Evolutionary conservation across 352 stramenopile genomes (phyloP).

Genomic region (Pythium aristosporum): DNA sequence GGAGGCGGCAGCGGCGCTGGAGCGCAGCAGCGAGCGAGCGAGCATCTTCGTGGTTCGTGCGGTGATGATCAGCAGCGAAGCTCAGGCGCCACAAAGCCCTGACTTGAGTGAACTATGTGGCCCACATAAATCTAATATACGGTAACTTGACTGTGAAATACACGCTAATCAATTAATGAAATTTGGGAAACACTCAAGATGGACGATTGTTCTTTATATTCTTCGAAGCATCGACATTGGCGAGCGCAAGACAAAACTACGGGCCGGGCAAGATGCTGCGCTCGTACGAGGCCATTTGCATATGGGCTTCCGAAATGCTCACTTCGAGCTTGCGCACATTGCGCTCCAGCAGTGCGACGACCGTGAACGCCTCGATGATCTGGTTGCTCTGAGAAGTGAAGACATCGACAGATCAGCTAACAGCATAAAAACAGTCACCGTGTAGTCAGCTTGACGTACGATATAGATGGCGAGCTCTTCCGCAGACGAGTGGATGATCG

Average conservation of each 20-base stretch:
- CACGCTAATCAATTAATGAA: slow-evolving; percentile 1
- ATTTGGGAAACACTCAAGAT: background rate
- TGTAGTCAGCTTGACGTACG: slow-evolving; percentile 38
- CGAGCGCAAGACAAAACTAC: background rate
- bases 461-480: slow-evolving; percentile 97
- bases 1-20: slow-evolving; percentile 26
- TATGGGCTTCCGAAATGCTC: slow-evolving; percentile 91
- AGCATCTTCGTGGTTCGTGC: slow-evolving; percentile 41
- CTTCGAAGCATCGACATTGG: background rate
- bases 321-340: slow-evolving; percentile 91
- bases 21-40: slow-evolving; percentile 57
- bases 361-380: slow-evolving; percentile 82
- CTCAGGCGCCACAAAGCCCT: background rate
- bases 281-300: slow-evolving; percentile 88
- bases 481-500: slow-evolving; percentile 96
- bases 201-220: background rate
- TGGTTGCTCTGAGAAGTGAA: slow-evolving; percentile 69
- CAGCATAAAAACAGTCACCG: background rate
- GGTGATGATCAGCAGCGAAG: slow-evolving; percentile 25
- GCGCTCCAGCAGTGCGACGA: slow-evolving; percentile 72
- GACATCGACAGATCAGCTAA: too few relatives aligned
- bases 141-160: slow-evolving; percentile 3
- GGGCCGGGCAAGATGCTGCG: slow-evolving; percentile 49
- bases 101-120: background rate
- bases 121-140: slow-evolving; percentile 10